Base-by-base conservation (phyloP, 495 filamentous ascomycete genomes). In the Penicillium verhagenii region DNA sequence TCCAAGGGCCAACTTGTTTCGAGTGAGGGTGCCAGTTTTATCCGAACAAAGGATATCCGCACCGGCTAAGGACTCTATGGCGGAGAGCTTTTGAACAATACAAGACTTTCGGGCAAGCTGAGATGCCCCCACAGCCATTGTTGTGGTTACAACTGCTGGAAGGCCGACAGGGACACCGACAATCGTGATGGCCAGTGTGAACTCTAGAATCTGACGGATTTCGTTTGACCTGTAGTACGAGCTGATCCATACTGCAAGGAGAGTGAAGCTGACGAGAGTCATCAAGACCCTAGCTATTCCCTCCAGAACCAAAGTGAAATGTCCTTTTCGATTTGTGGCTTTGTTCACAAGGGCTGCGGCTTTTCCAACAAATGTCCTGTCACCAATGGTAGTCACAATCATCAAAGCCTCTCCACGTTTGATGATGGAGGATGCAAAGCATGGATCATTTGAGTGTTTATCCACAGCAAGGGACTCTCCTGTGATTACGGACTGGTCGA, bases 11-110 rank as follows among this genome's bases (percentile, higher is more conserved):
- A 96, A 82, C 73, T 92, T 93, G 79, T 96, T 96, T 77, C 91
- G 92, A 64, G 91, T 96, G 57, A 96, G 45, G 83, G 86, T 83
- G 16, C 79, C 79, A 0, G 91, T 96, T 81, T 97, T 97, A 82
- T 97, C 92, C 38, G 92, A 95, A 82, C 92, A 96, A 42, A 96
- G 87, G 68, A 96, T 92, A 71, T 96, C 87, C 52, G 92, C 92
- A 77, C 90, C 92, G 64, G 92, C 92, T 50, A 96, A 79, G 14
- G 92, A 96, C 75, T 96, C 92, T 54, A 96, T 96, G 46, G 92
- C 92, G 24, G 88, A 90, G 26, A 96, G 84, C 78, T 91, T 95
- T 74, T 95, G 92, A 55, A 96, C 91, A 66, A 96, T 95, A 46
- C 92, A 92, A 74, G 91, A 84, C 75, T 90, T 90, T 73, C 89